phyloP scores from a whole-genome alignment of 140 eudicot species.

The Flaveria floridana region DNA sequence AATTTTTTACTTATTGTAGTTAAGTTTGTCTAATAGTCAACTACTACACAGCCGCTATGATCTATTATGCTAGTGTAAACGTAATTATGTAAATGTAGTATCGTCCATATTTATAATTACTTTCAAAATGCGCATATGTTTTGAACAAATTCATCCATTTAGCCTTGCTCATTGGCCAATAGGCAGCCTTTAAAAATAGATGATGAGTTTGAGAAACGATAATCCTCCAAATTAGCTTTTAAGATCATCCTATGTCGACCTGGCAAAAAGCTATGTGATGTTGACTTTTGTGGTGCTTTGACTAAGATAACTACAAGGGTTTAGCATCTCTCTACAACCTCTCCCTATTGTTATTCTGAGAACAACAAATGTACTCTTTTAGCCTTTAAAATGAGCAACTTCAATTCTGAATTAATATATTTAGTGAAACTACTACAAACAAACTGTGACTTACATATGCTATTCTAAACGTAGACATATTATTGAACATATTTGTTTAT shows the following conservation, averaged over 20 bases:
- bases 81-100: neutral
- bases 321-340: neutral
- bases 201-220: neutral
- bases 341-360: neutral
- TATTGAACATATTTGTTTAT: conserved; percentile 4
- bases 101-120: neutral
- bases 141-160: conserved; percentile 1
- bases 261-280: neutral
- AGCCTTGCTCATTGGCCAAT: conserved; percentile 13
- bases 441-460: conserved; percentile 15
- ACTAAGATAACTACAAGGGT: neutral
- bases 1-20: neutral
- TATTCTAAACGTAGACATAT: conserved; percentile 1
- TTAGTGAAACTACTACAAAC: conserved; percentile 4
- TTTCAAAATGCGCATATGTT: conserved; percentile 13
- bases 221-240: neutral
- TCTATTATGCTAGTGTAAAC: neutral
- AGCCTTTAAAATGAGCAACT: neutral
- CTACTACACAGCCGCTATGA: conserved; percentile 23
- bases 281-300: conserved; percentile 1
- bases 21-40: conserved; percentile 18
- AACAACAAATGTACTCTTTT: conserved; percentile 7
- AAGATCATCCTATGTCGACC: neutral
- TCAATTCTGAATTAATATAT: neutral
- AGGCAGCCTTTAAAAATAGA: neutral